Conservation (phyloP, 1,284 basidiomycete species). For the Boletus calvinii region DNA sequence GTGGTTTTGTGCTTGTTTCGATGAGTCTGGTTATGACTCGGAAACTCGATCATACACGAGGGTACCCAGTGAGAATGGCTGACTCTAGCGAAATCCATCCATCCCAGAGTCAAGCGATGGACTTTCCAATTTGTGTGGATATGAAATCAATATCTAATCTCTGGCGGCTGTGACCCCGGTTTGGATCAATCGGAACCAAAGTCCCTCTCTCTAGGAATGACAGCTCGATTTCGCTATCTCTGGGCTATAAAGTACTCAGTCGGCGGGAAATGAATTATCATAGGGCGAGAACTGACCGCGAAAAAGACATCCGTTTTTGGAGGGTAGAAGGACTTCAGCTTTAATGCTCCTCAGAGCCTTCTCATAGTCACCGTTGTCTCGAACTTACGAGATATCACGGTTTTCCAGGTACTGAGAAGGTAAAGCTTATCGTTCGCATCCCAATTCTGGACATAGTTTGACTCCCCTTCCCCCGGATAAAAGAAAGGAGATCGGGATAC, state of each 20-base stretch:
- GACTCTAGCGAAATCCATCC: neutral
- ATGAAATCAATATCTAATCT: constrained; percentile 11
- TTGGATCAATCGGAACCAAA: constrained; percentile 16
- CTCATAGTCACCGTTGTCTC: constrained; percentile 43
- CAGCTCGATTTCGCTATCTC: constrained; percentile 54
- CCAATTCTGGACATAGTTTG: constrained; percentile 43
- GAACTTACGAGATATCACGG: constrained; percentile 51
- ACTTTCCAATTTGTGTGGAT: constrained; percentile 11
- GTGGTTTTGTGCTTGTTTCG: too few species aligned
- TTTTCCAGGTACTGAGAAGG: constrained; percentile 55
- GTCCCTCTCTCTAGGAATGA: constrained; percentile 37
- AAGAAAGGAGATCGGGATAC: constrained; percentile 48
- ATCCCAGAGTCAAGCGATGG: constrained; percentile 11
- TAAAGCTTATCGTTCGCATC: constrained; percentile 58
- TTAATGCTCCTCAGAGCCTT: constrained; percentile 44
- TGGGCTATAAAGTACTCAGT: constrained; percentile 38
- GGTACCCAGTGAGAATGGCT: neutral
- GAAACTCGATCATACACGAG: too few species aligned
- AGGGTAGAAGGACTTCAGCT: constrained; percentile 55
- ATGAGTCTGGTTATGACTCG: too few species aligned
- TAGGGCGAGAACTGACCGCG: constrained; percentile 36
- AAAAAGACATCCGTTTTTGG: constrained; percentile 60
- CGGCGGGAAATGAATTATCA: neutral
- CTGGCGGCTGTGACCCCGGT: constrained; percentile 19
- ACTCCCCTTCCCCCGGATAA: constrained; percentile 53